Evolutionary conservation across 1,284 basidiomycete genomes (phyloP), one percentile per base, ranked within the genome.

Genomic region (Ceratobasidium sp.): DNA sequence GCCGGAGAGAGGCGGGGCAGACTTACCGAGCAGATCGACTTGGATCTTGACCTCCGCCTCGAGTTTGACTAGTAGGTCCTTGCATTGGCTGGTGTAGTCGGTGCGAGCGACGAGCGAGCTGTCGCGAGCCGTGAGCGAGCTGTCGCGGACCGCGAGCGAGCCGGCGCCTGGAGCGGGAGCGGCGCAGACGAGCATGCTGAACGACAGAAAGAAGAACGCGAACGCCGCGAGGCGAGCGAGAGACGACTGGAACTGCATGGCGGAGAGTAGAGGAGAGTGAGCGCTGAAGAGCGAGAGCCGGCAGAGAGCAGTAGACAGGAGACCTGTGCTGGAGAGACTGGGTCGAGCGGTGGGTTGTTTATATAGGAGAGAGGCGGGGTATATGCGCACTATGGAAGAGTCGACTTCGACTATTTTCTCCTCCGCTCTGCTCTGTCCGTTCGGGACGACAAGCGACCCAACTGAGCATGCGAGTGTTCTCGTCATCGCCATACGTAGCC

Each of bases 281-380:
- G 23, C 6, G 68, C 20, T 40, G 51, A 15, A 26, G 40, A 20
- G 49, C 49, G 18, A 63, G 20, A 71, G 55, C 69, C 39, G 67
- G 44, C 39, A 49, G 58, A 33, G 71, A 61, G 56, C 58, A 46
- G 58, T 18, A 73, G 71, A 73, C 71, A 73, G 71, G 71, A 28
- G 71, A 61, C 71, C 71, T 73, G 71, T 73, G 71, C 71, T 73
- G 71, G 10, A 2, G 42, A 73, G 71, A 63, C 56, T 73, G 56
- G 49, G 51, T 71, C 51, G 70, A 12, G 9, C n/a, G 40, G 46
- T 4, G 42, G 58, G 55, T 10, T 15, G 40, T 28, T 72, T 72
- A 61, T 72, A 61, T 72, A 72, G 70, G 18, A 39, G n/a, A 58
- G 3, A 9, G 5, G 28, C 7, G 42, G 23, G 70, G 12, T 72